A percentile compares a stretch with the other conserved stretches of the same genome.
Evolutionary conservation across 805 yeast genomes (phyloP).

Genomic region (Komagataella ulmi): DNA sequence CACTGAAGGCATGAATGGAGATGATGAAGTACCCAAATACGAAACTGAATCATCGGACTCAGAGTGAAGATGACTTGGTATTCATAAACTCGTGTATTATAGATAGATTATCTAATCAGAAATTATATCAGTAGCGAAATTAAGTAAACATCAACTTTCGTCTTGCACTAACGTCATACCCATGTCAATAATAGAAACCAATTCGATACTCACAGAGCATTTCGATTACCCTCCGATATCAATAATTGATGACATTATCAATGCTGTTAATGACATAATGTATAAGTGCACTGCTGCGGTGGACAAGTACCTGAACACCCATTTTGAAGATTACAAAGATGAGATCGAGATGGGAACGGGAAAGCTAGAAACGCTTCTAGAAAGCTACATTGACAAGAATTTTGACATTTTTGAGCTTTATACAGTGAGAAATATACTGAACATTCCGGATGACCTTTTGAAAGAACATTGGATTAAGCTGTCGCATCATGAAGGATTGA

Average conservation of each 20-base stretch:
- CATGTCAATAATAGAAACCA: slow-evolving; percentile 21
- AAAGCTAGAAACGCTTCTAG: slow-evolving; percentile 63
- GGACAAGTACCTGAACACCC: slow-evolving; percentile 42
- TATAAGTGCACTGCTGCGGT: slow-evolving; percentile 72
- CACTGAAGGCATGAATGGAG: not conserved
- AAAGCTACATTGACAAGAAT: slow-evolving; percentile 62
- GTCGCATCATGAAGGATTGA: slow-evolving; percentile 52
- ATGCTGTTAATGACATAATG: slow-evolving; percentile 75
- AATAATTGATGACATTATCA: slow-evolving; percentile 75
- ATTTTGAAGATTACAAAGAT: slow-evolving; percentile 5
- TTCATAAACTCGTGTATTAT: not conserved
- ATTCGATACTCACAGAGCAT: slow-evolving; percentile 67
- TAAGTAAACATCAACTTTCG: not conserved
- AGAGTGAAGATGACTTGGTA: not conserved
- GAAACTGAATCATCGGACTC: not conserved
- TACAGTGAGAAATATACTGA: slow-evolving; percentile 61
- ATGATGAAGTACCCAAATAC: not conserved
- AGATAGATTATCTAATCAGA: not conserved
- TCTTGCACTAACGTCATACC: not conserved
- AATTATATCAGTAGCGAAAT: not conserved
- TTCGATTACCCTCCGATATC: slow-evolving; percentile 76
- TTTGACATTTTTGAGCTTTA: slow-evolving; percentile 83
- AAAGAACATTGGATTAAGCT: slow-evolving; percentile 55
- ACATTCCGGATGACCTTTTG: slow-evolving; percentile 52
- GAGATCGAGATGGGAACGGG: slow-evolving; percentile 75